A percentile compares a stretch with the other conserved stretches of the same genome.
Evolutionary conservation across 441 rosid genomes (phyloP).

Genomic region (Flueggea neowawraea): DNA sequence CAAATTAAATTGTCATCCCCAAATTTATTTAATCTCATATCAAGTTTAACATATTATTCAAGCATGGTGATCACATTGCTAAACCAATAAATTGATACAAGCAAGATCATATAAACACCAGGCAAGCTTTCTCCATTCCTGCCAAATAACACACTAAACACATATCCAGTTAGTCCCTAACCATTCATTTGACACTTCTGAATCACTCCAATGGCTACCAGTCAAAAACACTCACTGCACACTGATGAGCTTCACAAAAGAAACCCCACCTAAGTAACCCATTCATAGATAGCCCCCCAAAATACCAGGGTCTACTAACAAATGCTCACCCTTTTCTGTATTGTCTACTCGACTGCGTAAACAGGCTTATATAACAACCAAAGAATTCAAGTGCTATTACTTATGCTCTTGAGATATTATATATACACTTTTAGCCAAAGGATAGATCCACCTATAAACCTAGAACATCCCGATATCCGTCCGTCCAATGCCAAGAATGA

Average conservation of each 20-base stretch:
- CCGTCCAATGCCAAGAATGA: constrained; percentile 26
- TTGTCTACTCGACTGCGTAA: constrained; percentile 13
- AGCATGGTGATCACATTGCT: too few relatives aligned
- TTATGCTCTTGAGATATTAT: constrained; percentile 15
- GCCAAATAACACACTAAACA: constrained; percentile 10
- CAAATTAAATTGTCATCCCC: too few relatives aligned
- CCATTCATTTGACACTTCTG: constrained; percentile 9
- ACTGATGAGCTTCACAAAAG: constrained; percentile 6
- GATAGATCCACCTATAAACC: constrained; percentile 19
- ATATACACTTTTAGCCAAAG: constrained; percentile 36
- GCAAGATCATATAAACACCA: neutral
- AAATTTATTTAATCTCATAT: too few relatives aligned
- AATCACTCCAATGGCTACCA: constrained; percentile 12
- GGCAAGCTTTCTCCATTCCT: constrained; percentile 3
- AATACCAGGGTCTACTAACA: constrained; percentile 23
- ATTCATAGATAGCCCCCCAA: constrained; percentile 15
- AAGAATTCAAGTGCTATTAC: constrained; percentile 10
- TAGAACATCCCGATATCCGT: constrained; percentile 22
- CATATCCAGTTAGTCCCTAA: constrained; percentile 14
- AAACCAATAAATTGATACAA: too few relatives aligned
- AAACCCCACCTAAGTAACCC: neutral
- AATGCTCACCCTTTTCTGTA: constrained; percentile 22
- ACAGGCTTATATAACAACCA: constrained; percentile 13
- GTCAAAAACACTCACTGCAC: constrained; percentile 19
- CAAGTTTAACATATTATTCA: too few relatives aligned